Evolutionary conservation across 768 basidiomycete genomes (phyloP).

Genomic region (Stropharia rugosoannulata): DNA sequence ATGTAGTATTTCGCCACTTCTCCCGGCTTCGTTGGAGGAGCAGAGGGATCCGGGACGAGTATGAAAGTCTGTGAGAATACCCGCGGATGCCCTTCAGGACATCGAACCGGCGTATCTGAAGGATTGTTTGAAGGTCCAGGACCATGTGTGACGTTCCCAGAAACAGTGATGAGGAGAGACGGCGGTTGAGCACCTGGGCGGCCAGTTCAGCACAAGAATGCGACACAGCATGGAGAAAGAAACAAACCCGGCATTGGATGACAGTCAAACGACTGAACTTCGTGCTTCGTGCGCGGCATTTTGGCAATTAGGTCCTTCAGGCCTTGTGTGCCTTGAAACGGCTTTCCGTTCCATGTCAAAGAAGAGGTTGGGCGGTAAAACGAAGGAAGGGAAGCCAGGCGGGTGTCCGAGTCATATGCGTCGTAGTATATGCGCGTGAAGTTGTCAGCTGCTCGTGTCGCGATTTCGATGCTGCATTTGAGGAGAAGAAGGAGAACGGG

Average conservation of each 20-base stretch:
- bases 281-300: conserved; percentile 82
- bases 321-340: conserved; percentile 71
- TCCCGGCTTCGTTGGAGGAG: conserved; percentile 61
- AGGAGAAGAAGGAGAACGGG: conserved; percentile 18
- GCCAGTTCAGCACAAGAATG: conserved; percentile 5
- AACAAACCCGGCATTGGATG: conserved; percentile 80
- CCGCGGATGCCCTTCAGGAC: conserved; percentile 74
- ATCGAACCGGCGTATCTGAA: conserved; percentile 44
- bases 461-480: conserved; percentile 71
- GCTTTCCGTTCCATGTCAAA: conserved; percentile 84
- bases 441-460: conserved; percentile 78
- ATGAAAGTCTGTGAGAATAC: conserved; percentile 89
- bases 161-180: conserved; percentile 75
- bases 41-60: conserved; percentile 72
- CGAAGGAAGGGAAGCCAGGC: conserved; percentile 72
- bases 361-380: conserved; percentile 80
- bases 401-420: conserved; percentile 79
- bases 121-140: conserved; percentile 59
- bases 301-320: conserved; percentile 63
- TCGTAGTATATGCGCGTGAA: conserved; percentile 83
- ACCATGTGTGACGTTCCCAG: conserved; percentile 77
- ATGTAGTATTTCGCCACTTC: conserved; percentile 84
- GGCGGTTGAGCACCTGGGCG: conserved; percentile 73
- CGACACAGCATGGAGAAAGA: background rate
- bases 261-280: conserved; percentile 86